Conservation (phyloP, 2,329 filamentous ascomycete genomes). For the Microsporum ferrugineum region DNA sequence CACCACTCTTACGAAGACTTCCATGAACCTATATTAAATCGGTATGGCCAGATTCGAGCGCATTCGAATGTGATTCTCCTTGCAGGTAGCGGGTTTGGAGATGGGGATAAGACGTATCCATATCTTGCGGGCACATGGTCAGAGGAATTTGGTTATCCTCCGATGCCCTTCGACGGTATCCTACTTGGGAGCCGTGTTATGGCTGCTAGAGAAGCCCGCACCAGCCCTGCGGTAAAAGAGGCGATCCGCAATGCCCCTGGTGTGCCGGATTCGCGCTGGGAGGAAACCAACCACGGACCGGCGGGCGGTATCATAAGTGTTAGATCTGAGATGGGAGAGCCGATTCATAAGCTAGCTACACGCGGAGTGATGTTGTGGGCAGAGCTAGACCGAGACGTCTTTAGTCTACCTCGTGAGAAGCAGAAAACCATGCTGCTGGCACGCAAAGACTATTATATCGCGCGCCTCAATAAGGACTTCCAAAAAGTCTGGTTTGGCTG, state of each 20-base stretch:
- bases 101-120: conserved; percentile 79
- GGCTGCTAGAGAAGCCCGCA: conserved; percentile 86
- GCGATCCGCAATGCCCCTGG: conserved; percentile 79
- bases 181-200: conserved; percentile 89
- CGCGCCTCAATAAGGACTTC: conserved; percentile 90
- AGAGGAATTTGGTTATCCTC: conserved; percentile 71
- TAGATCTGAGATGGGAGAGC: conserved; percentile 97
- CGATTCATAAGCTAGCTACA: conserved; percentile 96
- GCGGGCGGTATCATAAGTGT: conserved; percentile 94
- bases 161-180: conserved; percentile 90
- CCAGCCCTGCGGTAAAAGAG: conserved; percentile 75
- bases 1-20: conserved; percentile 95
- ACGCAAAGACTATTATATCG: conserved; percentile 87
- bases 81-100: conserved; percentile 84
- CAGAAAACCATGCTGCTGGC: conserved; percentile 76
- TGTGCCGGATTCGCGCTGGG: conserved; percentile 72
- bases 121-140: conserved; percentile 87
- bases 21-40: conserved; percentile 78
- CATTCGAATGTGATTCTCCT: conserved; percentile 79
- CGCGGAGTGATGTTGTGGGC: conserved; percentile 94
- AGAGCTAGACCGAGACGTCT: conserved; percentile 98
- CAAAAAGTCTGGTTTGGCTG: conserved; percentile 94
- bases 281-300: conserved; percentile 86
- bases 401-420: conserved; percentile 69
- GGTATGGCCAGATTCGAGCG: conserved; percentile 80